phyloP scores from a whole-genome alignment of 495 filamentous ascomycete species.

The Corynascus novoguineensis region DNA sequence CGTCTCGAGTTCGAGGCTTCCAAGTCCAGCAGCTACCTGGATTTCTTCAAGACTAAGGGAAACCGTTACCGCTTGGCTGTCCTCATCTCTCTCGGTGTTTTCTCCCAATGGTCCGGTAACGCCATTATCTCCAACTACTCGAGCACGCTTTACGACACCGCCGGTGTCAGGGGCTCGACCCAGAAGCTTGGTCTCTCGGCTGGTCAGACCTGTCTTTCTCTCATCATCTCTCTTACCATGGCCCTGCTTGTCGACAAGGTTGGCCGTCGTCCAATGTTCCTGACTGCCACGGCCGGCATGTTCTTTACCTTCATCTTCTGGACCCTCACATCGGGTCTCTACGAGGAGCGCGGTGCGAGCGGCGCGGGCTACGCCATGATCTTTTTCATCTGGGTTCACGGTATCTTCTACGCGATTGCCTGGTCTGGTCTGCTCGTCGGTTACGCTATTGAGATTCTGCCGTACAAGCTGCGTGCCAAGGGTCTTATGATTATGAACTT shows the following conservation, averaged over 20 bases:
- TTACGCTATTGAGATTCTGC: constrained; percentile 65
- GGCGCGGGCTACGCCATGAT: constrained; percentile 48
- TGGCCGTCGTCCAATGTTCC: constrained; percentile 54
- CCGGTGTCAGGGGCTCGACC: constrained; percentile 50
- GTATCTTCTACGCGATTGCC: constrained; percentile 53
- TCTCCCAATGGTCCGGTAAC: constrained; percentile 68
- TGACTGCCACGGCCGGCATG: constrained; percentile 56
- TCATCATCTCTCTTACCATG: constrained; percentile 50
- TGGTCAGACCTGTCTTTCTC: constrained; percentile 45
- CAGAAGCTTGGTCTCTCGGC: constrained; percentile 49
- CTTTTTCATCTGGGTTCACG: constrained; percentile 53
- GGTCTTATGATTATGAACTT: constrained; percentile 51
- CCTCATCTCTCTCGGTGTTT: constrained; percentile 54
- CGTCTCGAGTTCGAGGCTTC: constrained; percentile 44
- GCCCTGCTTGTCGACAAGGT: constrained; percentile 57
- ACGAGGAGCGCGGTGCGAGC: constrained; percentile 32
- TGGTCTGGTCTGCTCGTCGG: constrained; percentile 61
- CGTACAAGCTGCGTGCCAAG: constrained; percentile 63
- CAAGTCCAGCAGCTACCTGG: constrained; percentile 43
- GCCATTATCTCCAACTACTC: constrained; percentile 62
- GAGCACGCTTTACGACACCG: constrained; percentile 50
- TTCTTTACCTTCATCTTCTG: constrained; percentile 53
- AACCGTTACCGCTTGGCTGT: constrained; percentile 60
- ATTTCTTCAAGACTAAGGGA: constrained; percentile 62
- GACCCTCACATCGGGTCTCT: constrained; percentile 42